Evolutionary conservation across 75 land plant genomes (phyloP), one percentile per base, ranked within the genome.

Genomic region (Gnetum montanum): DNA sequence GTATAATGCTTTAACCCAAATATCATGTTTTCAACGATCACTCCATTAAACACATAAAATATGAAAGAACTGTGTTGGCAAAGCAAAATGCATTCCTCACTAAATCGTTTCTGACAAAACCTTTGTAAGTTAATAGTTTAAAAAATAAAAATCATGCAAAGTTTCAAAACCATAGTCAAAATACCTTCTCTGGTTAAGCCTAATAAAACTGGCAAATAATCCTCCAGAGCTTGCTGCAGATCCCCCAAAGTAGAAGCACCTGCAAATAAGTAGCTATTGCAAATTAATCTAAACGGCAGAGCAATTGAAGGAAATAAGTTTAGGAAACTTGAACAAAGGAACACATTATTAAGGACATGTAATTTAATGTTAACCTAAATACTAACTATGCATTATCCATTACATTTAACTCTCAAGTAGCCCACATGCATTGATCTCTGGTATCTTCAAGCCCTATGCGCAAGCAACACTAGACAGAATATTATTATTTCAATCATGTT

Each of bases 141-240:
- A 16, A n/a, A 31, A 25, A 54, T 30, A 22, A n/a, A 18, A 47
- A 7, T 19, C 13, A 46, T 31, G 7, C 12, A 18, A 35, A 27
- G 3, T 18, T 15, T 1, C 40, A 31, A 43, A 27, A 15, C 5
- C 20, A 51, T 26, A 25, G 20, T 16, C 5, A 61, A 20, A 16
- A 31, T 83, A 92, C 97, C 97, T 68, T 84, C 70, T 43, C 74
- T 76, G 16, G 68, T 76, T 62, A 92, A 46, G 54, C 94, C 97
- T 53, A 92, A 52, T 31, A 92, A 57, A 45, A 81, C 78, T 13
- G 94, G 89, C 50, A 92, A 60, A 48, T 92, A 92, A 63, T 88
- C 94, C 57, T 81, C 89, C 23, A 92, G 71, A 46, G 89, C 85
- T 34, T 75, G 83, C 38, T 73, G 83, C 66, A 92, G 76, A 68